These are phyloP conservation scores for Silene latifolia DNA, from an alignment of 148 eudicot genomes.

Conservation along the genomic window DNA sequence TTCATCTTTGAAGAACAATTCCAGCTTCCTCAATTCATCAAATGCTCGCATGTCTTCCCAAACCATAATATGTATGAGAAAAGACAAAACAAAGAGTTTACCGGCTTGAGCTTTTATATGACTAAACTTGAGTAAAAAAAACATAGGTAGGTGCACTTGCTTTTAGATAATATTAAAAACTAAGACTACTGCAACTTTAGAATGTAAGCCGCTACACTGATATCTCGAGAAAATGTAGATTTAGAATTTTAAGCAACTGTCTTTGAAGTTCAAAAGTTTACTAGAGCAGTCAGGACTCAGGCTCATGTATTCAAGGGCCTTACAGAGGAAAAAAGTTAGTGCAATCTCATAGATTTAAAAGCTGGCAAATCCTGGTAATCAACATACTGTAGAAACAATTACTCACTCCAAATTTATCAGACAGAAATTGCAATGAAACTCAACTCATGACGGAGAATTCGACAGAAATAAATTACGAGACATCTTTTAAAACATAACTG, in stretches of 20 bases:
- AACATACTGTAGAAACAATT: no score
- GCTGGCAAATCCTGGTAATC: no score
- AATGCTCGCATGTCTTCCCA: conserved; percentile 89
- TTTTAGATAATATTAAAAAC: background rate
- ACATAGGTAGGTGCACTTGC: background rate
- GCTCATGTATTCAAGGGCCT: background rate
- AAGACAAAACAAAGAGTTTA: background rate
- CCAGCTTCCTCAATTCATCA: conserved; percentile 85
- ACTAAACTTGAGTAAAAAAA: no score
- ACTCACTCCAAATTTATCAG: no score
- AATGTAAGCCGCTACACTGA: background rate
- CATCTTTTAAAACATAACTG: background rate
- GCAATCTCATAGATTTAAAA: no score
- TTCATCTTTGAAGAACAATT: conserved; percentile 85
- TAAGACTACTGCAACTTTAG: background rate
- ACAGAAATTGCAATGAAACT: no score
- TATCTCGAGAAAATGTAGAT: background rate
- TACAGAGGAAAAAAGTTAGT: no score
- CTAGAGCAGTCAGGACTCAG: background rate
- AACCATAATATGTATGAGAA: conserved; percentile 4
- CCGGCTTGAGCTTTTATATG: background rate
- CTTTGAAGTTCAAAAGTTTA: background rate
- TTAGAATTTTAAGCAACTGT: background rate
- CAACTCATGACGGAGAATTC: background rate
- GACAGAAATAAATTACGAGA: no score